These are phyloP conservation scores for Corchorus capsularis DNA, from an alignment of 345 rosid species.

Conservation along the genomic window DNA sequence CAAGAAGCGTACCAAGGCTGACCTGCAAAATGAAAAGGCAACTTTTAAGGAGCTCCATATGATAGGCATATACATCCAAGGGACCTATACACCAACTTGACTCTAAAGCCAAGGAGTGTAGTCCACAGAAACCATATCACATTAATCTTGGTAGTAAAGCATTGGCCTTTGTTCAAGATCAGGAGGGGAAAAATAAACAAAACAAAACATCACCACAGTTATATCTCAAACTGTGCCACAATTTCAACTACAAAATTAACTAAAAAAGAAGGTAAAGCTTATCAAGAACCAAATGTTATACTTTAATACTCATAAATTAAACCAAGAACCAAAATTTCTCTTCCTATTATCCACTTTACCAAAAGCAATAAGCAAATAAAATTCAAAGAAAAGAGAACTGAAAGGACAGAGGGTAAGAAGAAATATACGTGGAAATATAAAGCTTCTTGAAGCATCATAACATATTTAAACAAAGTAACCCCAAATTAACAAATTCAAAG, in stretches of 20 bases:
- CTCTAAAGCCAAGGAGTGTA: not conserved
- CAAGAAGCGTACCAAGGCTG: constrained; percentile 97
- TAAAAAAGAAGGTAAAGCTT: not conserved
- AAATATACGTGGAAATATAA: constrained; percentile 59
- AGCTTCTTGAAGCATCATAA: too few species aligned
- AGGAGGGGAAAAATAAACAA: too few species aligned
- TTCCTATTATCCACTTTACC: not conserved
- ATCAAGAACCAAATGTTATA: not conserved
- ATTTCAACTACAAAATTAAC: not conserved
- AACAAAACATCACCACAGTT: too few species aligned
- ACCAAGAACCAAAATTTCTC: not conserved
- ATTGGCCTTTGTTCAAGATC: too few species aligned
- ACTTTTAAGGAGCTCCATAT: constrained; percentile 11
- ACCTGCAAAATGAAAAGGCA: constrained; percentile 59
- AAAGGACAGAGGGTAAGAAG: not conserved
- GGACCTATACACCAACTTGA: not conserved
- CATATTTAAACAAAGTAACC: too few species aligned
- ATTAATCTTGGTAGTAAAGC: not conserved
- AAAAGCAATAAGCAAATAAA: constrained; percentile 26
- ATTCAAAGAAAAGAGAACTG: not conserved
- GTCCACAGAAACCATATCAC: not conserved
- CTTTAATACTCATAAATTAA: not conserved
- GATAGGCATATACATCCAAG: not conserved
- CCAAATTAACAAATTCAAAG: not conserved
- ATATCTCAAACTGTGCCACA: too few species aligned